Conservation (phyloP, 1,139 yeast genomes). For the Pichia sp. region DNA sequence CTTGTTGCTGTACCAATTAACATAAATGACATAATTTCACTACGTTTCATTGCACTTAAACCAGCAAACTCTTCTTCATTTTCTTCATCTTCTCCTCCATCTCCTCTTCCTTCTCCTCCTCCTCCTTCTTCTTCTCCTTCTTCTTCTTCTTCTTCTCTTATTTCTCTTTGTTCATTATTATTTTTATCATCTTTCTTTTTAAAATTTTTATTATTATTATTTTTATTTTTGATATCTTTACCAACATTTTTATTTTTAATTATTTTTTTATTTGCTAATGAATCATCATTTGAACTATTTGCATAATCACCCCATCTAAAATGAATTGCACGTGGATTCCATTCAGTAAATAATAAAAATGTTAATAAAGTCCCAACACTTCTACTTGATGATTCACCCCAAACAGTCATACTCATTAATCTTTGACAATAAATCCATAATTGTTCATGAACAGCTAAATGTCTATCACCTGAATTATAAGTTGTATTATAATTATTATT, state of each 20-base stretch:
- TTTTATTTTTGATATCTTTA: neutral
- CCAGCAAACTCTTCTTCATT: constrained; percentile 57
- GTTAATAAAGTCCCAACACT: constrained; percentile 84
- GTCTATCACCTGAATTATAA: constrained; percentile 19
- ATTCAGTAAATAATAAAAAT: constrained; percentile 80
- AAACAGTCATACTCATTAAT: constrained; percentile 77
- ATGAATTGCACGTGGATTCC: constrained; percentile 94
- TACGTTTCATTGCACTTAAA: constrained; percentile 76
- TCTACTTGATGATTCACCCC: constrained; percentile 92
- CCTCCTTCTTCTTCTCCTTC: no score
- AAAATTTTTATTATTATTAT: neutral
- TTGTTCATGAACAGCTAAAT: constrained; percentile 65
- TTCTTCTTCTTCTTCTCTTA: no score
- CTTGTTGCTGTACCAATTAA: constrained; percentile 82
- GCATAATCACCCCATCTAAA: constrained; percentile 88
- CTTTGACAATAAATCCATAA: constrained; percentile 82
- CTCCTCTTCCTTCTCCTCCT: no score
- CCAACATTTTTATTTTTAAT: constrained; percentile 13
- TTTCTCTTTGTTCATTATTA: no score
- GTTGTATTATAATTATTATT: no score
- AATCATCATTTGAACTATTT: constrained; percentile 39
- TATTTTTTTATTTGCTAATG: constrained; percentile 10
- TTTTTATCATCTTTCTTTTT: neutral
- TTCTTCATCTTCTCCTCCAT: neutral
- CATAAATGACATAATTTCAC: constrained; percentile 93